Base-by-base conservation (phyloP, 306 rosid species). In the Begonia peltatifolia region DNA sequence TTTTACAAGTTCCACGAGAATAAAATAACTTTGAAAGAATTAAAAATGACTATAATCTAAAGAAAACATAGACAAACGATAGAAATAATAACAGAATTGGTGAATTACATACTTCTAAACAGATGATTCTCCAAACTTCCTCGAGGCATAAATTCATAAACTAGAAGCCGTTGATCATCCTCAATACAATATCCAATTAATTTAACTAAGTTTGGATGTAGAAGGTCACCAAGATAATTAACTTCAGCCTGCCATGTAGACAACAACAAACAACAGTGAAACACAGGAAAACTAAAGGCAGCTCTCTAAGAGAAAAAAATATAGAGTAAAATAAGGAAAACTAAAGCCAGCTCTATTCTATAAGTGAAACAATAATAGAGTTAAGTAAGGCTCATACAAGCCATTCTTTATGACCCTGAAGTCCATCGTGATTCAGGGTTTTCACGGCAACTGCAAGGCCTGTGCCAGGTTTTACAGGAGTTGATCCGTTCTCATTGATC, bases 351-450 rank as follows among this genome's bases (percentile, higher is more conserved):
- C 14, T 10, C 3, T 44, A 44, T 44, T n/a, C 14, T 6, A 44
- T 44, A 44, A 44, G 53, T 51, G 42, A 23, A 9, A 42, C 36
- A 3, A 13, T 47, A 18, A 14, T 17, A 52, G 25, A 6, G 18
- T 35, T 52, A 68, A 54, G 62, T 54, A 74, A 70, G 12, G 47
- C 65, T 58, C 93, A 49, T 66, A 89, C 97, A 93, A 89, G 93
- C 97, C 97, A 89, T 64, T 89, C 97, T 80, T 89, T 89, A 68
- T 89, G 97, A 59, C 97, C 97, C 84, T 89, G 97, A 59, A 89
- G 95, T 49, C 97, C 97, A 56, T 89, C 95, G 53, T 84, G 97
- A 81, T 89, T 89, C 47, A 89, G 90, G 59, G 95, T 89, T 61
- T 89, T 89, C 15, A 89, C 97, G 8, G 97, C 97, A 58, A 89